A percentile compares a stretch with the other conserved stretches of the same genome.
phyloP scores from a whole-genome alignment of 345 rosid genomes.

The Salix suchowensis region DNA sequence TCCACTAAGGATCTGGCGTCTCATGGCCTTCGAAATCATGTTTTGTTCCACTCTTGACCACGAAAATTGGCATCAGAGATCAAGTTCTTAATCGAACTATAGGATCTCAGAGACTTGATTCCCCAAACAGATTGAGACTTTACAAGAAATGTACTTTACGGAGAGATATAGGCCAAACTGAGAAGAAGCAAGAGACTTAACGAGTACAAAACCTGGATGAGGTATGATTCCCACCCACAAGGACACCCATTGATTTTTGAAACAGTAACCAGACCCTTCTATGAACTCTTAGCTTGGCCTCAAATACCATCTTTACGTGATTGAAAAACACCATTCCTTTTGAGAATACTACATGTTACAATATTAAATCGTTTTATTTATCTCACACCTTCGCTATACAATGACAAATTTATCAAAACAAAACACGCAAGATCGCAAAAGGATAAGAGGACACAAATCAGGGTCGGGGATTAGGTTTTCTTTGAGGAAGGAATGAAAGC shows the following conservation, averaged over 20 bases:
- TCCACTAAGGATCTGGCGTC: constrained; percentile 38
- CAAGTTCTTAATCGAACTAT: background rate
- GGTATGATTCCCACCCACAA: constrained; percentile 99
- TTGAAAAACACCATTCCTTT: constrained; percentile 18
- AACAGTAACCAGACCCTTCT: constrained; percentile 64
- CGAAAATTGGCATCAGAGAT: constrained; percentile 1
- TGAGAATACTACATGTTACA: constrained; percentile 22
- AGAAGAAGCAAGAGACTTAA: constrained; percentile 24
- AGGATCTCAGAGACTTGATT: background rate
- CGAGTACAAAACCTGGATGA: constrained; percentile 98
- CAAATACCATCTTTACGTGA: constrained; percentile 37
- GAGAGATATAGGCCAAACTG: constrained; percentile 35
- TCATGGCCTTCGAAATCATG: constrained; percentile 53
- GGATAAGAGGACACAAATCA: background rate
- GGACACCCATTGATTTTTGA: constrained; percentile 73
- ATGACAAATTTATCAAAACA: background rate
- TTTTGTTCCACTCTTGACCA: background rate
- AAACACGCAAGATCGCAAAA: background rate
- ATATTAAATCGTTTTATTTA: background rate
- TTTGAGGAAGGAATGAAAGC: background rate
- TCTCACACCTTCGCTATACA: background rate
- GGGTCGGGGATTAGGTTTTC: background rate
- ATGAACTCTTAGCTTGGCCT: constrained; percentile 40
- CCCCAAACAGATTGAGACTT: background rate
- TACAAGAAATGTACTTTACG: background rate